Evolutionary conservation across 805 yeast genomes (phyloP), one percentile per base, ranked within the genome.

Genomic region (Blastobotrys robertii): DNA sequence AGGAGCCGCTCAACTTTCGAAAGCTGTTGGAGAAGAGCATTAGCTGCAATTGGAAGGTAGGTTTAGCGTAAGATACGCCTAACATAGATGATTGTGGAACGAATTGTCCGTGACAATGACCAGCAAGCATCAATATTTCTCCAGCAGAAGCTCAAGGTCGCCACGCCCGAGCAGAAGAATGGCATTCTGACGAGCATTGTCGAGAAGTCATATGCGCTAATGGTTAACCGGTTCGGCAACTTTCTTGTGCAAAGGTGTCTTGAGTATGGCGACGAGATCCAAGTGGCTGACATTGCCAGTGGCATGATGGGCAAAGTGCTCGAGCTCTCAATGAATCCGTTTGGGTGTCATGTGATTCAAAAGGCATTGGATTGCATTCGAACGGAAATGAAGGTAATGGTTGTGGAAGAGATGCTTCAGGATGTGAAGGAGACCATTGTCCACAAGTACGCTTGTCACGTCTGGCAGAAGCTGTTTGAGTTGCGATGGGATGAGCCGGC

Each of bases 281-380:
- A 62, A 34, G 48, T 62, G 30, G 46, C 49, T 10, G 41, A 37
- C 1, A 45, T 59, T 7, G 49, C 63, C 5, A 39, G 32, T 29
- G 50, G 52, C 5, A 51, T 64, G 44, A 31, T 39, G 11, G 68
- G 68, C 8, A 55, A 57, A 13, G 58, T 65, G 10, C 47, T 56
- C 7, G 30, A 48, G 19, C 46, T 66, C 12, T 51, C 70, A 4
- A 56, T 53, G 49, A 61, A 67, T 42, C 59, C 60, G 6, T 67
- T 64, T 44, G 68, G 69, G 10, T 67, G 70, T 44, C 70, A 67
- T 46, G 71, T 67, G 3, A 55, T 67, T 8, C 71, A 67, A 39
- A 62, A 62, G 43, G 61, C 68, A 2, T 53, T 67, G 14, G 70
- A 64, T 37, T 59, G 60, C 30, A 58, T 59, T 9, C 50, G 51